Percentiles rank a stretch among this genome's conserved stretches.
phyloP scores from a whole-genome alignment of 169 alveolate genomes.

The Ichthyophthirius multifiliis region DNA sequence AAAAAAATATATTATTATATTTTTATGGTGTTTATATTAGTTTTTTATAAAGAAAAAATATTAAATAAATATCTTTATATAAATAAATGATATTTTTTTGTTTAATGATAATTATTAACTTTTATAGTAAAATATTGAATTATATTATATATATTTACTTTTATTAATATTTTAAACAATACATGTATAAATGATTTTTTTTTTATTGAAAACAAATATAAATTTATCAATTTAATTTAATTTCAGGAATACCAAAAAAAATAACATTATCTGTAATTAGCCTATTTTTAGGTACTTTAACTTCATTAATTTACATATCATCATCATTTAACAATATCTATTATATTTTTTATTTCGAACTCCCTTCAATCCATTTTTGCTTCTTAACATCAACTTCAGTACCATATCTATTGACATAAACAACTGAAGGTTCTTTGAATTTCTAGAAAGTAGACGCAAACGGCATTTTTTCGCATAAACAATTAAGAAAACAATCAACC shows the following conservation, averaged over 20 bases:
- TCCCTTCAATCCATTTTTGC: background rate
- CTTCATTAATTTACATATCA: constrained; percentile 4
- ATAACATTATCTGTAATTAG: constrained; percentile 30
- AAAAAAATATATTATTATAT: no score
- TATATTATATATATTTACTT: no score
- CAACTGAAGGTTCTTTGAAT: background rate
- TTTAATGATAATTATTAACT: no score
- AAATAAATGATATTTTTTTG: no score
- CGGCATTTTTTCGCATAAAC: constrained; percentile 20
- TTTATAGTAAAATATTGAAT: no score
- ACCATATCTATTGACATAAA: background rate
- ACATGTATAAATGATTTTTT: no score
- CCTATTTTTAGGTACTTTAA: constrained; percentile 15
- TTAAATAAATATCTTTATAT: no score
- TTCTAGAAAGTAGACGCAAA: background rate
- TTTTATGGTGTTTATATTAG: no score
- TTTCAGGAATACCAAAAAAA: constrained; percentile 31
- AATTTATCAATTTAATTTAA: constrained; percentile 29
- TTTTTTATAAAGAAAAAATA: no score
- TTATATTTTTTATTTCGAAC: background rate
- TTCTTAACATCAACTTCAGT: background rate
- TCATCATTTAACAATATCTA: background rate
- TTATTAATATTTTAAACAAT: no score
- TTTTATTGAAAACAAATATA: no score
- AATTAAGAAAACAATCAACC: constrained; percentile 31